Evolutionary conservation across 345 rosid species (phyloP), one percentile per base, ranked within the genome.

Genomic region (Zanthoxylum bungeanum): DNA sequence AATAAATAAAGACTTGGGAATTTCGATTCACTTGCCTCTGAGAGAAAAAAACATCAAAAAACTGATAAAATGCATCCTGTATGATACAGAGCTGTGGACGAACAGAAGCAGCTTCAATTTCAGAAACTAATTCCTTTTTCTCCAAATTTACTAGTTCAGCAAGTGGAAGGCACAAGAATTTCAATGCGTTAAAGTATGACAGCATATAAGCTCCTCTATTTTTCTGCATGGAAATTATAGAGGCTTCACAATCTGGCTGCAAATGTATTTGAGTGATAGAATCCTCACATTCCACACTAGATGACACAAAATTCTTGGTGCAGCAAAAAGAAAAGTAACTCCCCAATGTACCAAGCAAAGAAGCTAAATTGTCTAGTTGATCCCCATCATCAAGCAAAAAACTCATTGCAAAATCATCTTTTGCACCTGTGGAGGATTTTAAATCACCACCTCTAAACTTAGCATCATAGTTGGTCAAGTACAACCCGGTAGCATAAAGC

Each of bases 81-180:
- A 90, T 77, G 73, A 64, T 73, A 56, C 75, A 75, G 49, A 92
- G 78, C 64, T 78, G 80, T 55, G 83, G 58, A 73, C 81, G 73
- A 75, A 76, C 65, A 40, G 81, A 66, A 72, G 80, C 50, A 30
- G 66, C 72, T 70, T 80, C 85, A 67, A 69, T 70, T 80, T 80
- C 85, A 73, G 81, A 71, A 70, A 90, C 62, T 57, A 92, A 70
- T 46, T 77, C 78, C 56, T 87, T 81, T 71, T 85, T 88, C 79
- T 82, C 81, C n/a, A 76, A 79, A 79, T 85, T 85, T 42, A 90
- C 83, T 68, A 81, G 79, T 77, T 88, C 92, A 58, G 91, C 90
- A 59, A 95, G 88, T 3, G 92, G 96, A 73, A 83, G 86, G 77
- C 98, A 90, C 76, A 92, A 84, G 80, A 90, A 95, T 78, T 79